Conservation (phyloP, 75 land plant genomes). For the Chamaecyparis obtusa region DNA sequence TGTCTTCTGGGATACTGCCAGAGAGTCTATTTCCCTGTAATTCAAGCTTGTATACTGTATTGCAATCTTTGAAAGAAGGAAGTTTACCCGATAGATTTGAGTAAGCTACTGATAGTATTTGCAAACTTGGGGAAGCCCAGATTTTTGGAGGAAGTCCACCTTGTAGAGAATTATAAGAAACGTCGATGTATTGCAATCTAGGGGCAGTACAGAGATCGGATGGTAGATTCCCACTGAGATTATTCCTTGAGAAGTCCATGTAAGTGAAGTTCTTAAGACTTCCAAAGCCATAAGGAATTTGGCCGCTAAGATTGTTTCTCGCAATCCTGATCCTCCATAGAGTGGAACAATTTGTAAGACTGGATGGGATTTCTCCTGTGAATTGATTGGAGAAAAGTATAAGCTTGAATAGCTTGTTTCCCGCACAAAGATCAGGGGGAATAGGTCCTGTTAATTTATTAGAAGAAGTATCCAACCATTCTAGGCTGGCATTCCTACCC, state of each 20-base stretch:
- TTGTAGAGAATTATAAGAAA: constrained; percentile 10
- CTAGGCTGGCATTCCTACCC: constrained; percentile 12
- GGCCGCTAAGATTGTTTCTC: constrained; percentile 26
- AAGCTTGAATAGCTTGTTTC: constrained; percentile 14
- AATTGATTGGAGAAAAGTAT: constrained; percentile 17
- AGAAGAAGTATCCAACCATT: constrained; percentile 11
- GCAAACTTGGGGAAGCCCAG: constrained; percentile 4
- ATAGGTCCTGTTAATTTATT: constrained; percentile 31
- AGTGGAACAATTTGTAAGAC: constrained; percentile 12
- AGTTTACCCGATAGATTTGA: constrained; percentile 6
- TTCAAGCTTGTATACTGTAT: constrained; percentile 9
- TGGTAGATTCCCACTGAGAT: constrained; percentile 32
- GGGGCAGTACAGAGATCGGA: constrained; percentile 17
- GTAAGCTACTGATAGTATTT: constrained; percentile 5
- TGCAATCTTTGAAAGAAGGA: constrained; percentile 8
- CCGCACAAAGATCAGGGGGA: constrained; percentile 25
- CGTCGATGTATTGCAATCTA: constrained; percentile 2
- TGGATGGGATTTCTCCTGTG: constrained; percentile 22
- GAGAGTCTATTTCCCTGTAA: constrained; percentile 28
- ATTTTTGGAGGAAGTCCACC: constrained; percentile 8
- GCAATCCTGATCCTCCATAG: constrained; percentile 23
- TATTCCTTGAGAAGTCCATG: constrained; percentile 26
- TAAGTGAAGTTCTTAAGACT: constrained; percentile 27
- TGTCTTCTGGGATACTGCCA: constrained; percentile 38
- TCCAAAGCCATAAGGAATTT: constrained; percentile 31